Evolutionary conservation across 371 early-diverging fungal genomes (phyloP), one percentile per base, ranked within the genome.

Genomic region (Smittium culicis): DNA sequence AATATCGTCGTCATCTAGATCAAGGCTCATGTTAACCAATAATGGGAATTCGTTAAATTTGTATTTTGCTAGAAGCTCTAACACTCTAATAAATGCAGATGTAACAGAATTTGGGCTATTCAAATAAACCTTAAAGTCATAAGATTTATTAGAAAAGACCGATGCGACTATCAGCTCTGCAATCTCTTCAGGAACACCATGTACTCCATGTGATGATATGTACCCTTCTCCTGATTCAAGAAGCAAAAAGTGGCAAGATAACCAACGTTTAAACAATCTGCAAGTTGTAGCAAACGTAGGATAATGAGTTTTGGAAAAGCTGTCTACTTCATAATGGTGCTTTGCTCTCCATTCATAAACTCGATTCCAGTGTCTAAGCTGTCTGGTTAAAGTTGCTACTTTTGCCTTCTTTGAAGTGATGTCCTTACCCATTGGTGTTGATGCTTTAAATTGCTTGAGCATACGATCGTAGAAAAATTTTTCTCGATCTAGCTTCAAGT

Each of bases 221-320:
- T 64, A 64, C 27, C 65, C 65, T 25, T 34, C 2, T 3, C 11
- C 3, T 35, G 35, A 32, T 29, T 34, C 30, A 27, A 56, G 5
- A 29, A 86, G 72, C 45, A 88, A 79, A 70, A 91, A 67, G 67
- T 94, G 94, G 32, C 88, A 79, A 14, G 84, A 80, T 54, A 93
- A 77, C 91, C 93, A 96, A 64, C 92, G 84, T 79, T 94, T 94
- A 27, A 84, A 76, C 31, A 96, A 74, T 20, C 94, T 86, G 34
- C 91, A 81, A 0, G 88, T 86, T 35, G 81, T 71, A 27, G 89
- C 86, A 29, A 82, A 81, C 0, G 86, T 82, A 32, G 88, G 84
- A 68, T 79, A 82, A 66, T 78, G 78, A 54, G 70, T 70, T 68
- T 85, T 84, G 72, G 85, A 84, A 54, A 88, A 75, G n/a, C 83